A percentile compares a stretch with the other conserved stretches of the same genome.
phyloP scores from a whole-genome alignment of 257 asterid genomes.

The Mentha longifolia region DNA sequence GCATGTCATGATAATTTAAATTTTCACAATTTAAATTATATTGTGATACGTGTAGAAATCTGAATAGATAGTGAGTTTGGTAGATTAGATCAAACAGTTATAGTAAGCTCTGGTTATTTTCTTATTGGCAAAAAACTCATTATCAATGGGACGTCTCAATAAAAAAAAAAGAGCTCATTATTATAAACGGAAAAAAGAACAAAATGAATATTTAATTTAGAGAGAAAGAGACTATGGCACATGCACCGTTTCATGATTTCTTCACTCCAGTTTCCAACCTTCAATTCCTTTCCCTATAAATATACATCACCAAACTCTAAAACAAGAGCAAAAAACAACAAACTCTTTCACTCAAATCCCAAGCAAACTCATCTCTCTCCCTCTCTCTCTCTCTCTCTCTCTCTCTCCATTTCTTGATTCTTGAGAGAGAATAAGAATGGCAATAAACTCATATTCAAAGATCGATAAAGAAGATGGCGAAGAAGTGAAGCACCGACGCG shows the following conservation, averaged over 20 bases:
- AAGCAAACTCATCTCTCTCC: background rate
- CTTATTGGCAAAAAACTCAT: no score
- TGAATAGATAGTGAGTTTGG: no score
- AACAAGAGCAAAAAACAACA: background rate
- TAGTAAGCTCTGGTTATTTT: no score
- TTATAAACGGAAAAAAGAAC: no score
- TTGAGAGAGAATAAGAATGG: constrained; percentile 35
- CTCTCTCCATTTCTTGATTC: constrained; percentile 6
- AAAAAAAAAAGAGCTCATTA: no score
- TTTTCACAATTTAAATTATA: no score
- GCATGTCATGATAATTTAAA: no score
- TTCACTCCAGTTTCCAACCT: background rate
- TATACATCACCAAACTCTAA: constrained; percentile 40
- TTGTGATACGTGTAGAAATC: no score
- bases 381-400: background rate
- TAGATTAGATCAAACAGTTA: no score
- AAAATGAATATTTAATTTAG: no score
- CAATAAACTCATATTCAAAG: constrained; percentile 55
- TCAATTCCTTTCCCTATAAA: constrained; percentile 45
- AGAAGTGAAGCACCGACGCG: constrained; percentile 54
- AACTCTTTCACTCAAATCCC: background rate
- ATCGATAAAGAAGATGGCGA: constrained; percentile 65
- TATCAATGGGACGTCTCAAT: no score
- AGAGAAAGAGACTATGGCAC: constrained; percentile 38
- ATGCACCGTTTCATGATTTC: constrained; percentile 45